Conservation (phyloP, 371 early-diverging fungal species). For the Thermomucor indicae-seudaticae region DNA sequence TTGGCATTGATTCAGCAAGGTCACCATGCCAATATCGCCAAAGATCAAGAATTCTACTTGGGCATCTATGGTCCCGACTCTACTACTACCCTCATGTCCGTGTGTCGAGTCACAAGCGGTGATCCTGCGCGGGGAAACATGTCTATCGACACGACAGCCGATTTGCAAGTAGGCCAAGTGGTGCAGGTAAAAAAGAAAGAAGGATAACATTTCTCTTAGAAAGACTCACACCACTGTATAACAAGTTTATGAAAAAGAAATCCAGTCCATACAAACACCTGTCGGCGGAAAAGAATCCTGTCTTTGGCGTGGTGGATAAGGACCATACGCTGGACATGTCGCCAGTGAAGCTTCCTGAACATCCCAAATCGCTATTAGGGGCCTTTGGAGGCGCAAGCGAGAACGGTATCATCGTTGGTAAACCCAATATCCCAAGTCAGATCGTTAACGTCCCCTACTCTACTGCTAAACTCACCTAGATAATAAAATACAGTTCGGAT, state of each 20-base stretch:
- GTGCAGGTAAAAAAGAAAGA: constrained; percentile 44
- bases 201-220: too few species aligned
- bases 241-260: constrained; percentile 13
- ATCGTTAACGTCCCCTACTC: constrained; percentile 42
- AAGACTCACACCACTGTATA: not conserved
- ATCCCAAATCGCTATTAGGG: not conserved
- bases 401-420: constrained; percentile 51
- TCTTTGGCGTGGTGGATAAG: constrained; percentile 27
- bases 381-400: constrained; percentile 56
- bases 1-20: constrained; percentile 43
- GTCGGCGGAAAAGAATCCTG: constrained; percentile 12
- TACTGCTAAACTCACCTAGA: constrained; percentile 17
- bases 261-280: not conserved
- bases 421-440: constrained; percentile 23
- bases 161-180: constrained; percentile 57
- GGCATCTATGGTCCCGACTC: constrained; percentile 29
- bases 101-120: constrained; percentile 67
- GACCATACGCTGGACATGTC: constrained; percentile 28
- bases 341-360: constrained; percentile 16
- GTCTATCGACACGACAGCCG: constrained; percentile 65
- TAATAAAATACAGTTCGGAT: too few species aligned
- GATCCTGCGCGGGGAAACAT: constrained; percentile 75
- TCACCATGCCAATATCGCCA: constrained; percentile 25
- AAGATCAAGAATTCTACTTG: constrained; percentile 57
- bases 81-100: constrained; percentile 22